A percentile compares a stretch with the other conserved stretches of the same genome.
phyloP scores from a whole-genome alignment of 2,329 filamentous ascomycete genomes.

The Cytospora leucostoma region DNA sequence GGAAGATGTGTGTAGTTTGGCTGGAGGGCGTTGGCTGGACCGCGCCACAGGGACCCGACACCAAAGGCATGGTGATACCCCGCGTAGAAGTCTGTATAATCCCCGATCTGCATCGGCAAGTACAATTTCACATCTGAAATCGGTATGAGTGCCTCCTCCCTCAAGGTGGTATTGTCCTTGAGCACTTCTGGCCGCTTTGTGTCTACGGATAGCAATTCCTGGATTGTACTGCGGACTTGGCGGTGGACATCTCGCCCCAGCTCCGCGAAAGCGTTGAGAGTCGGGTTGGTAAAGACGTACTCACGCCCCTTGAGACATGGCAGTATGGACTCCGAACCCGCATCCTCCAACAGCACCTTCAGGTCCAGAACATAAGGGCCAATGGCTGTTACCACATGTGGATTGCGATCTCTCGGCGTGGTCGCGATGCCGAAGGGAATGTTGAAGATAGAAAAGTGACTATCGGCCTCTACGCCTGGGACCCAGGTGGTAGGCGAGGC shows the following conservation, averaged over 20 bases:
- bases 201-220: conserved; percentile 62
- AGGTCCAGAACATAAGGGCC: conserved; percentile 69
- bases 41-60: conserved; percentile 71
- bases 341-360: conserved; percentile 57
- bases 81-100: conserved; percentile 86
- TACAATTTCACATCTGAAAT: conserved; percentile 64
- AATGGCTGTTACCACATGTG: conserved; percentile 65
- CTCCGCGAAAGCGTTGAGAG: conserved; percentile 63
- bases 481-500: conserved; percentile 33
- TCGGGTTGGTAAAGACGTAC: conserved; percentile 35
- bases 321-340: conserved; percentile 53
- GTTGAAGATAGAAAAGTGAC: conserved; percentile 73
- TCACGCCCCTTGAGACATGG: conserved; percentile 26
- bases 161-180: conserved; percentile 60
- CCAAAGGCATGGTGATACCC: conserved; percentile 74
- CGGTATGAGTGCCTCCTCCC: conserved; percentile 59
- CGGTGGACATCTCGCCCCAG: conserved; percentile 68
- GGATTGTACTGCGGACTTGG: conserved; percentile 69
- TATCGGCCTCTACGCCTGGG: conserved; percentile 42
- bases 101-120: conserved; percentile 75
- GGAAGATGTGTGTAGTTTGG: conserved; percentile 82
- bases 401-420: conserved; percentile 45
- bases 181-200: conserved; percentile 63
- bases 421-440: conserved; percentile 77
- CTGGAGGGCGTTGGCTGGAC: conserved; percentile 70